Percentiles rank a stretch among this genome's conserved stretches.
phyloP scores from a whole-genome alignment of 768 basidiomycete species.

The Trametes elegans region DNA sequence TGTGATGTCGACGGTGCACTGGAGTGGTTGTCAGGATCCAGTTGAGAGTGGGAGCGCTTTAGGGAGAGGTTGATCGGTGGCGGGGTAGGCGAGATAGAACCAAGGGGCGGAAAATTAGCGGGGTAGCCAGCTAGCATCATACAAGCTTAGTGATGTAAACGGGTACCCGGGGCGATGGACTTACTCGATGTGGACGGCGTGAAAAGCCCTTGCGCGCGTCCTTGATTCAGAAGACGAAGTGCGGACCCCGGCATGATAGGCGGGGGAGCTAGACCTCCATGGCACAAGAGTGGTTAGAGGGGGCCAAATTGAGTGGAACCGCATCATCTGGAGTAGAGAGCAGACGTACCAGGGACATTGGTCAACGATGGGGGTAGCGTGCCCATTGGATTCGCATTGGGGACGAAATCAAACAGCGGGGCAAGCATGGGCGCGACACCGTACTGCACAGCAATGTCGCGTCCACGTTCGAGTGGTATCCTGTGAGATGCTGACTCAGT shows the following conservation, averaged over 20 bases:
- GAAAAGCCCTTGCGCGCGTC: slow-evolving; percentile 81
- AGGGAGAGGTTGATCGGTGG: slow-evolving; percentile 39
- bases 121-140: slow-evolving; percentile 43
- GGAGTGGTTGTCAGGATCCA: slow-evolving; percentile 48
- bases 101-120: slow-evolving; percentile 46
- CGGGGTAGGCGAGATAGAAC: slow-evolving; percentile 34
- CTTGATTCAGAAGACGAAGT: slow-evolving; percentile 79
- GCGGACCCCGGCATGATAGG: slow-evolving; percentile 88
- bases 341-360: slow-evolving; percentile 22
- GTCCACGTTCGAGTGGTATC: slow-evolving; percentile 94
- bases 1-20: slow-evolving; percentile 17
- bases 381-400: slow-evolving; percentile 67
- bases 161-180: slow-evolving; percentile 45
- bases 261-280: slow-evolving; percentile 58
- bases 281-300: not conserved
- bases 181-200: slow-evolving; percentile 77
- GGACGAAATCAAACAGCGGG: slow-evolving; percentile 92
- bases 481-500: slow-evolving; percentile 38
- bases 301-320: not conserved
- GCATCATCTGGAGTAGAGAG: not conserved
- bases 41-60: slow-evolving; percentile 65
- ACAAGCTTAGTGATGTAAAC: slow-evolving; percentile 54
- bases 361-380: slow-evolving; percentile 46
- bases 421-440: slow-evolving; percentile 85
- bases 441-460: slow-evolving; percentile 89